Conservation (phyloP, 441 rosid genomes). For the Euphorbia celastroides region DNA sequence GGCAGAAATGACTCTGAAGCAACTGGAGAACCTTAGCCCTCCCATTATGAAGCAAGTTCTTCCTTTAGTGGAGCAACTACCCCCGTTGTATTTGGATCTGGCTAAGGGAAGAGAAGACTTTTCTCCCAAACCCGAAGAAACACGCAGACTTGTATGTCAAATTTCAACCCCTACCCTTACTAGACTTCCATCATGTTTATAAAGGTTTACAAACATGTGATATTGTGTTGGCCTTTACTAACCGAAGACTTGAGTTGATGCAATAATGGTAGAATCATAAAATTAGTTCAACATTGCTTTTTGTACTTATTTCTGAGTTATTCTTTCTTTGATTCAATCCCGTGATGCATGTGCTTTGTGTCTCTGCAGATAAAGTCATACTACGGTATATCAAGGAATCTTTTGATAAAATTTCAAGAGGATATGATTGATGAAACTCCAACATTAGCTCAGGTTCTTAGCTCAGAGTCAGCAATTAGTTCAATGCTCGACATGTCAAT, state of each 20-base stretch:
- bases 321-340: slow-evolving; percentile 1
- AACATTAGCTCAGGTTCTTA: slow-evolving; percentile 74
- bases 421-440: slow-evolving; percentile 87
- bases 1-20: slow-evolving; percentile 96
- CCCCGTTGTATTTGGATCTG: slow-evolving; percentile 91
- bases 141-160: slow-evolving; percentile 77
- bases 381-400: slow-evolving; percentile 88
- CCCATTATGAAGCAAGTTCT: slow-evolving; percentile 92
- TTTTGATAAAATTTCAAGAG: slow-evolving; percentile 78
- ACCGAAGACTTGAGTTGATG: not conserved
- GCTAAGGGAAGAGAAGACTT: slow-evolving; percentile 92
- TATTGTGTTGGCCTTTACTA: not conserved
- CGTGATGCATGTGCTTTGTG: slow-evolving; percentile 12
- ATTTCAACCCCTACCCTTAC: not conserved
- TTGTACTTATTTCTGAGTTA: no score
- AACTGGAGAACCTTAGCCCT: slow-evolving; percentile 80
- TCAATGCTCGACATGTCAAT: slow-evolving; percentile 95
- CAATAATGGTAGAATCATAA: no score
- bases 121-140: slow-evolving; percentile 91
- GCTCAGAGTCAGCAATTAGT: slow-evolving; percentile 84
- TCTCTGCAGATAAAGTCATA: slow-evolving; percentile 72
- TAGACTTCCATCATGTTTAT: not conserved
- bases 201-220: not conserved
- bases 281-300: no score
- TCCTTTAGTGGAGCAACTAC: slow-evolving; percentile 90